phyloP scores from a whole-genome alignment of 495 filamentous ascomycete species.

The Parathielavia hyrcaniae region DNA sequence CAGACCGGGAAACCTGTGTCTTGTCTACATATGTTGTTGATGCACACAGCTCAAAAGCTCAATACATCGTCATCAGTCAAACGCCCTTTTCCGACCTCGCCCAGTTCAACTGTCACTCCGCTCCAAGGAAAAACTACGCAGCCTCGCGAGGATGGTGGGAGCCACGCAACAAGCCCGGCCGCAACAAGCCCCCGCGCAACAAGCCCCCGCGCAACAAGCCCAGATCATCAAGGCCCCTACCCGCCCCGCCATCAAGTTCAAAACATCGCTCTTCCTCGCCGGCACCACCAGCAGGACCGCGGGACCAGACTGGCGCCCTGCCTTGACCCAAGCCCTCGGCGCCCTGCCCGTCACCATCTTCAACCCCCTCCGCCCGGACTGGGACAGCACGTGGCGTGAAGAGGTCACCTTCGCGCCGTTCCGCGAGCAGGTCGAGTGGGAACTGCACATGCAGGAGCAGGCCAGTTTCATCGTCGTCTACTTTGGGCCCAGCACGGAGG shows the following conservation, averaged over 20 bases:
- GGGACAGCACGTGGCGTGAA: constrained; percentile 49
- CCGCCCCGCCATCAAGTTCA: constrained; percentile 23
- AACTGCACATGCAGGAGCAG: constrained; percentile 48
- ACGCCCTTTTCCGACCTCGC: too few relatives aligned
- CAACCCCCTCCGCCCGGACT: constrained; percentile 52
- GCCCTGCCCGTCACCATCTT: constrained; percentile 49
- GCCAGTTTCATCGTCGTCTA: constrained; percentile 52
- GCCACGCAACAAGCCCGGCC: too few relatives aligned
- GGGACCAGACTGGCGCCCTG: constrained; percentile 39
- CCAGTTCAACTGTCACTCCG: too few relatives aligned
- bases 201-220: constrained; percentile 7
- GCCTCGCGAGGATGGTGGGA: neutral
- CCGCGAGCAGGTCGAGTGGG: constrained; percentile 52
- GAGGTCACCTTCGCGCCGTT: constrained; percentile 42
- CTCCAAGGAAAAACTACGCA: neutral
- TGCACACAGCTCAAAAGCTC: too few relatives aligned
- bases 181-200: too few relatives aligned
- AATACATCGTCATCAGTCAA: too few relatives aligned
- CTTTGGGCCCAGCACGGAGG: constrained; percentile 40
- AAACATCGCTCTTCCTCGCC: constrained; percentile 39
- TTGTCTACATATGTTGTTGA: too few relatives aligned
- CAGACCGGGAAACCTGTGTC: too few relatives aligned
- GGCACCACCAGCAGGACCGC: constrained; percentile 40
- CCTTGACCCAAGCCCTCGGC: constrained; percentile 31
- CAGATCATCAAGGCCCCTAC: constrained; percentile 34